phyloP scores from a whole-genome alignment of 2,329 filamentous ascomycete genomes.

The Bretziella fagacearum region DNA sequence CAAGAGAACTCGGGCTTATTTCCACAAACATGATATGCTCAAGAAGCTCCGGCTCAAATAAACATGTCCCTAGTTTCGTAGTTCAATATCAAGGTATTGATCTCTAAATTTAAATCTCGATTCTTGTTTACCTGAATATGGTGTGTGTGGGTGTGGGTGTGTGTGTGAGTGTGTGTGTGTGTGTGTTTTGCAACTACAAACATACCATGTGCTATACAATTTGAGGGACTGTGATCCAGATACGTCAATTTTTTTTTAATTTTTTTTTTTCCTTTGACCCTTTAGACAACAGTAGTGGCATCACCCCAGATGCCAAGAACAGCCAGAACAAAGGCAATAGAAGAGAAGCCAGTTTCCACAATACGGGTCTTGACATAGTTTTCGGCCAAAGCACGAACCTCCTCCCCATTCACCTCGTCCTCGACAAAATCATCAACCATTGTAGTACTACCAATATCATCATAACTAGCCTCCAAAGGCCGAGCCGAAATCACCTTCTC shows the following conservation, averaged over 20 bases:
- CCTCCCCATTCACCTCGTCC: slow-evolving; percentile 40
- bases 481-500: slow-evolving; percentile 18
- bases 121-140: too few relatives aligned
- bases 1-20: slow-evolving; percentile 60
- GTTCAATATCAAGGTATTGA: neutral
- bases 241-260: neutral
- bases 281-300: slow-evolving; percentile 23
- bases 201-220: too few relatives aligned
- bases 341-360: slow-evolving; percentile 35
- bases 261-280: neutral
- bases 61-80: neutral
- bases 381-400: slow-evolving; percentile 40
- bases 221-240: too few relatives aligned
- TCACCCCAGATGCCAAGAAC: slow-evolving; percentile 52
- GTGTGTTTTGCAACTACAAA: too few relatives aligned
- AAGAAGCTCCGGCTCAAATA: slow-evolving; percentile 9
- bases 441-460: slow-evolving; percentile 35
- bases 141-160: too few relatives aligned
- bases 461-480: slow-evolving; percentile 53
- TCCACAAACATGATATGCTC: slow-evolving; percentile 57
- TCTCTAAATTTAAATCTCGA: neutral
- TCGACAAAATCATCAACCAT: slow-evolving; percentile 24
- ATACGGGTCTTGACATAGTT: slow-evolving; percentile 36
- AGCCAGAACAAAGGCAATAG: slow-evolving; percentile 42
- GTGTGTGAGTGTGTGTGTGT: too few relatives aligned